Percentiles rank a stretch among this genome's conserved stretches.
Evolutionary conservation across 345 rosid genomes (phyloP).

Genomic region (Mercurialis annua): DNA sequence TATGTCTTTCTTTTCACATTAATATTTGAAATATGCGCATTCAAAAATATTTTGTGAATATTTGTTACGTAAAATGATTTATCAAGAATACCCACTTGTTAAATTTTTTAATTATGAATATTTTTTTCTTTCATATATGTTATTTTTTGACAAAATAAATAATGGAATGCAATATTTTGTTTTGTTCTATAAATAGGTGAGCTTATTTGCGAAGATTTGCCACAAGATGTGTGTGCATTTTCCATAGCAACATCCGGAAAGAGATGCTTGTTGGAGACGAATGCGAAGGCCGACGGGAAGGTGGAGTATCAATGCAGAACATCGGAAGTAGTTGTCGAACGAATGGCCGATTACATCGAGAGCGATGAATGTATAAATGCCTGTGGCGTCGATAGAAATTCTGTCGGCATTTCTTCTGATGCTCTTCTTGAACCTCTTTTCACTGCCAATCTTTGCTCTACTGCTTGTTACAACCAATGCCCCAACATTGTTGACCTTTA

Average conservation of each 20-base stretch:
- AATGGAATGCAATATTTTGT: no score
- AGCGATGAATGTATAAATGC: constrained; percentile 64
- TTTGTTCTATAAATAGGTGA: no score
- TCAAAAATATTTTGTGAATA: no score
- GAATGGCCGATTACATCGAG: constrained; percentile 70
- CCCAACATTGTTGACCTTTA: constrained; percentile 92
- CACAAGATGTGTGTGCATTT: constrained; percentile 63
- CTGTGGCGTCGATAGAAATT: constrained; percentile 79
- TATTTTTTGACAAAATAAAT: no score
- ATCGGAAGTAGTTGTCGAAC: constrained; percentile 73
- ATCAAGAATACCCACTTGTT: no score
- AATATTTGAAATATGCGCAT: no score
- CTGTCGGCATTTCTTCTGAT: constrained; percentile 90
- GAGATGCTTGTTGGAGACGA: constrained; percentile 80
- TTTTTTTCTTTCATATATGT: no score
- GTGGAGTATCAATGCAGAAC: constrained; percentile 75
- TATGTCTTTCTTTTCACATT: no score
- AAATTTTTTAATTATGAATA: no score
- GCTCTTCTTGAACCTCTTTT: constrained; percentile 75
- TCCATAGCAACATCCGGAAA: constrained; percentile 68
- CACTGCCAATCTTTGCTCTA: constrained; percentile 77
- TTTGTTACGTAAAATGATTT: no score
- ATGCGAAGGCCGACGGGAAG: constrained; percentile 22
- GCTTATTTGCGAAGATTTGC: constrained; percentile 66
- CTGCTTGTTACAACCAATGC: constrained; percentile 62